These are phyloP conservation scores for Endocalyx cinctus DNA, from an alignment of 2,329 filamentous ascomycete genomes.

Conservation along the genomic window DNA sequence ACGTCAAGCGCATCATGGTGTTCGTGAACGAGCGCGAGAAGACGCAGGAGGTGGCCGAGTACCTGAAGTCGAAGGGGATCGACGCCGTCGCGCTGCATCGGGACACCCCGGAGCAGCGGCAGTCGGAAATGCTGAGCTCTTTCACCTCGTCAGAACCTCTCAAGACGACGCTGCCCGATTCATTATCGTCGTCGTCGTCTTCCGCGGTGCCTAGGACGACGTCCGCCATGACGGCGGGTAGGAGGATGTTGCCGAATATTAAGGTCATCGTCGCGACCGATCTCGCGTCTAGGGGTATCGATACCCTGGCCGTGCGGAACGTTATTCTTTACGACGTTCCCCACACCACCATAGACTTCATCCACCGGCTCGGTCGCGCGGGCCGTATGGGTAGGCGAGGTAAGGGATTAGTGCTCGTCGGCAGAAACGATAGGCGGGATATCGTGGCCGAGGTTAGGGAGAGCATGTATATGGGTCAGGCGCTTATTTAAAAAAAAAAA, in stretches of 20 bases:
- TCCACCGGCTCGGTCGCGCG: conserved; percentile 87
- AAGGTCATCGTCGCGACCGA: conserved; percentile 95
- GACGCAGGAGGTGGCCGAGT: conserved; percentile 74
- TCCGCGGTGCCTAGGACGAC: conserved; percentile 18
- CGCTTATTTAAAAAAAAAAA: conserved; percentile 64
- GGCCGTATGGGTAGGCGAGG: conserved; percentile 91
- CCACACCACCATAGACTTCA: conserved; percentile 96
- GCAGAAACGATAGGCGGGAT: conserved; percentile 83
- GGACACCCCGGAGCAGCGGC: conserved; percentile 73
- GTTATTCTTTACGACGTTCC: conserved; percentile 97
- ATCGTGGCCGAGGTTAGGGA: conserved; percentile 88
- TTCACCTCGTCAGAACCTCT: conserved; percentile 58
- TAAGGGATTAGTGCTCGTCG: conserved; percentile 83
- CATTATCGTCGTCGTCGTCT: neutral
- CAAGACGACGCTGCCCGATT: conserved; percentile 15
- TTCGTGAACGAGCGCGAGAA: conserved; percentile 97
- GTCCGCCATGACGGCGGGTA: conserved; percentile 27
- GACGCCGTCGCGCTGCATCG: conserved; percentile 81
- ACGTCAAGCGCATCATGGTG: conserved; percentile 82
- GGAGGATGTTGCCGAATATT: conserved; percentile 63
- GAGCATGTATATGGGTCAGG: conserved; percentile 79
- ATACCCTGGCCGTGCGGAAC: conserved; percentile 84
- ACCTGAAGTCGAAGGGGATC: conserved; percentile 78
- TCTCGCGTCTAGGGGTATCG: conserved; percentile 85
- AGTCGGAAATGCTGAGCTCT: conserved; percentile 68